Evolutionary conservation across 495 filamentous ascomycete species (phyloP), one percentile per base, ranked within the genome.

Genomic region (Astrothelium macrocarpum): DNA sequence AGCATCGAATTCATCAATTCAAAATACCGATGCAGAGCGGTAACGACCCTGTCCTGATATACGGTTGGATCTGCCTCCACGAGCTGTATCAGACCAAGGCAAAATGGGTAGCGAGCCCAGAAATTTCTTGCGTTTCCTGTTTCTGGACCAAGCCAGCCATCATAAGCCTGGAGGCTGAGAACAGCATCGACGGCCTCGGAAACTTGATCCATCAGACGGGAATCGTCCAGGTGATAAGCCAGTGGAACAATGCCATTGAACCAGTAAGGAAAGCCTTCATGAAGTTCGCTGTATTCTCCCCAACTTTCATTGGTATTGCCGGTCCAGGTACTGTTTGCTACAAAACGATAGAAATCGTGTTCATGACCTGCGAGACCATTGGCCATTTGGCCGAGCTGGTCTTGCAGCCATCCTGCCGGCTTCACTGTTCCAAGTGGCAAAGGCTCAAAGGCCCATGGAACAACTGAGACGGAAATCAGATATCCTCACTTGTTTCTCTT

Each of bases 191-290:
- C 65, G 42, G 77, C 75, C 14, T 73, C 61, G 29, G 79, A 74
- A 5, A 84, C 79, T 63, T 88, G 84, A 0, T 39, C 66, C 67
- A 84, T 84, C n/a, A 87, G 71, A 18, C 81, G 68, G 0, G 71
- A 63, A 67, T 87, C 80, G 59, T 84, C 75, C 14, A 85, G 70
- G 0, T 73, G 72, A 67, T 81, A 87, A 16, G 85, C 83, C n/a
- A 87, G 76, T 14, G 85, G 83, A 2, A 88, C 85, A 3, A 87
- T 72, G 26, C 81, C 81, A 66, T 87, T 87, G 63, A 85, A 80
- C 85, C 84, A 88, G 68, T 88, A 87, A 1, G 84, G 84, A 2
- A 81, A 76, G 0, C 78, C 79, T 72, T 88, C 85, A 62, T 85
- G 78, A 2, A 87, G 74, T 7, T 70, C 70, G 49, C 80, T 84